A percentile compares a stretch with the other conserved stretches of the same genome.
Evolutionary conservation across 139 green algal genomes (phyloP).

Genomic region (Tetraselmis chui): DNA sequence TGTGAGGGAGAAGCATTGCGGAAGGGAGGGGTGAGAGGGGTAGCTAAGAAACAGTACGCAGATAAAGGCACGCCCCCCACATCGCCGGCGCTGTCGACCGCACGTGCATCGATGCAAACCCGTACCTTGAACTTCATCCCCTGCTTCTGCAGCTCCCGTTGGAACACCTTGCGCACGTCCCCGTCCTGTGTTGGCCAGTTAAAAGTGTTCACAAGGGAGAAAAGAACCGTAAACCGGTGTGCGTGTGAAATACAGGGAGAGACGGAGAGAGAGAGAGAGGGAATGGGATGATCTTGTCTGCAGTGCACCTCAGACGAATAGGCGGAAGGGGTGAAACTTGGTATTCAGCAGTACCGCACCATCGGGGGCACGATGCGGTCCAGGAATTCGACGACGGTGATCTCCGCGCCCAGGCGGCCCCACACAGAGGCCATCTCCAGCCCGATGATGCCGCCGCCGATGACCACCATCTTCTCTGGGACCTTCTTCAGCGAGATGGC

Average conservation of each 20-base stretch:
- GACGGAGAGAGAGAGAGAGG: background rate
- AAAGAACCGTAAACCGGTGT: background rate
- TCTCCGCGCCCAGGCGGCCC: slow-evolving; percentile 77
- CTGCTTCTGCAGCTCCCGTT: slow-evolving; percentile 91
- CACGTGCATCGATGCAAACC: too few relatives aligned
- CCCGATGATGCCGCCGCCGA: slow-evolving; percentile 94
- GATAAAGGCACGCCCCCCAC: too few relatives aligned
- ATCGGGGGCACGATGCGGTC: slow-evolving; percentile 86
- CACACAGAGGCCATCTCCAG: slow-evolving; percentile 98
- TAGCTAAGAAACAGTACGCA: too few relatives aligned
- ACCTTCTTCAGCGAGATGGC: slow-evolving; percentile 82
- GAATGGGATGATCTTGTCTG: background rate
- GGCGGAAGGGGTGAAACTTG: too few relatives aligned
- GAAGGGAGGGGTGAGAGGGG: background rate
- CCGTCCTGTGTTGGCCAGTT: slow-evolving; percentile 63
- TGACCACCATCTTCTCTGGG: slow-evolving; percentile 89
- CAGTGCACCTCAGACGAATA: background rate
- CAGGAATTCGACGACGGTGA: slow-evolving; percentile 95
- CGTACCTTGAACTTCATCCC: slow-evolving; percentile 95
- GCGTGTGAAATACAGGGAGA: background rate
- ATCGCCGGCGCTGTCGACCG: too few relatives aligned
- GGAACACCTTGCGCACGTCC: slow-evolving; percentile 81
- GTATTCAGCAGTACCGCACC: slow-evolving; percentile 52
- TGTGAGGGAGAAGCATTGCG: background rate
- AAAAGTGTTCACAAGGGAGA: background rate